Base-by-base conservation (phyloP, 2,329 filamentous ascomycete genomes). In the Aureobasidium sp. region DNA sequence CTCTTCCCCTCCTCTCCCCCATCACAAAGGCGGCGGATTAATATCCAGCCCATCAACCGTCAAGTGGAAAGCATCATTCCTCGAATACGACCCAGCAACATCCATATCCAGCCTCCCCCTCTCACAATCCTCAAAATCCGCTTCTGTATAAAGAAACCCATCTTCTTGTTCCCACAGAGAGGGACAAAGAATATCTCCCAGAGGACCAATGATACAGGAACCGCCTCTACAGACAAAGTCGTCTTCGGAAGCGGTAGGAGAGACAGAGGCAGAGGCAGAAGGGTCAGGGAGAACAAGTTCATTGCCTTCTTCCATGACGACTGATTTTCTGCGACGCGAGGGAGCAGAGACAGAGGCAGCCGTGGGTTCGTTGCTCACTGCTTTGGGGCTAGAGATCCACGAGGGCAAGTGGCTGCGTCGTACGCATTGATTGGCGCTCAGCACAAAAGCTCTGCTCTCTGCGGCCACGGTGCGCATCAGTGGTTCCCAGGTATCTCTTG, bases 41-140 rank as follows among this genome's bases (percentile, higher is more conserved):
- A 87, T 68, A 69, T 86, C 83, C 67, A 87, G 67, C 0, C 84
- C 84, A 57, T 85, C 79, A 3, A 87, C 84, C 0, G 75, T 81
- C 61, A 87, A 70, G 66, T 80, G 79, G 70, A 87, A 87, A 17
- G 82, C 78, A 70, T 87, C 86, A 65, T 82, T 88, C 72, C 91
- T 82, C 2, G 90, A 92, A 74, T 96, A 96, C 70, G 88, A 91
- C 0, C 92, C 92, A 2, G 85, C 90, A 41, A 90, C 86, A 77
- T 96, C 92, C 51, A 96, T 73, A 72, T 96, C 91, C 66, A 96
- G 73, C 58, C 90, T 79, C 0, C 91, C 92, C 11, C 90, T 81
- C 67, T 91, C 84, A 68, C 92, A 96, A 67, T 96, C 91, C 52
- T 95, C 89, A 69, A 97, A 87, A 70, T 97, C 91, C 3, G 92